These are phyloP conservation scores for Hypomontagnella submonticulosa DNA, from an alignment of 495 filamentous ascomycete genomes.

Conservation along the genomic window DNA sequence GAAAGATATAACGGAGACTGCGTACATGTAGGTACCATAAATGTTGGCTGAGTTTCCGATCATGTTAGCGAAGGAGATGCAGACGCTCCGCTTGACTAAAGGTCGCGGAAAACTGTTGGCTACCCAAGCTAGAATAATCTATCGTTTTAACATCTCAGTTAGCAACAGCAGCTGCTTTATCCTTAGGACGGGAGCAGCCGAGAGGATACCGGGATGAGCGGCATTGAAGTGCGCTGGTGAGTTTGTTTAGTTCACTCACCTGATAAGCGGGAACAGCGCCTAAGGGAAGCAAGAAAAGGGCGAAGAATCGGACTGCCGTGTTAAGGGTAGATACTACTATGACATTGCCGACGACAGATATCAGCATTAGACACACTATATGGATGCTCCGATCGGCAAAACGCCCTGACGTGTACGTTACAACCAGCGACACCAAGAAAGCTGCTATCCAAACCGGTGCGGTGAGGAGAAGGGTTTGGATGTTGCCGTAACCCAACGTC, in stretches of 20 bases:
- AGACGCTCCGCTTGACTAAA: constrained; percentile 62
- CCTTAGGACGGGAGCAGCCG: not conserved
- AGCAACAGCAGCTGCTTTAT: constrained; percentile 30
- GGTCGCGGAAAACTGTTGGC: constrained; percentile 65
- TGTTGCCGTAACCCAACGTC: constrained; percentile 62
- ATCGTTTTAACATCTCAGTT: constrained; percentile 44
- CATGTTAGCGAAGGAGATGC: constrained; percentile 66
- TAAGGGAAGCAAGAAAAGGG: constrained; percentile 63
- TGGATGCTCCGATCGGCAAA: constrained; percentile 59
- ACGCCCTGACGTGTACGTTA: constrained; percentile 52
- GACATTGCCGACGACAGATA: constrained; percentile 63
- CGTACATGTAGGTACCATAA: constrained; percentile 67
- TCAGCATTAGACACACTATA: constrained; percentile 54
- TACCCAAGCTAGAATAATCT: constrained; percentile 65
- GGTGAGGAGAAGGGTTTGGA: constrained; percentile 63
- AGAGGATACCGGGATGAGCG: not conserved
- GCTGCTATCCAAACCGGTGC: constrained; percentile 60
- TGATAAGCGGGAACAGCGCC: constrained; percentile 59
- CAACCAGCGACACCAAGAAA: constrained; percentile 50
- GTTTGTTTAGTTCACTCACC: constrained; percentile 7
- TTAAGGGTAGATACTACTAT: constrained; percentile 58
- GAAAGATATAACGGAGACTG: not conserved
- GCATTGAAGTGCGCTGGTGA: not conserved
- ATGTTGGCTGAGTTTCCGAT: constrained; percentile 65
- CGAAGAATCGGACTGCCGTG: constrained; percentile 60